A percentile compares a stretch with the other conserved stretches of the same genome.
These are phyloP conservation scores for Pseudohalonectria lignicola DNA, from an alignment of 2,329 filamentous ascomycete species.

Conservation along the genomic window DNA sequence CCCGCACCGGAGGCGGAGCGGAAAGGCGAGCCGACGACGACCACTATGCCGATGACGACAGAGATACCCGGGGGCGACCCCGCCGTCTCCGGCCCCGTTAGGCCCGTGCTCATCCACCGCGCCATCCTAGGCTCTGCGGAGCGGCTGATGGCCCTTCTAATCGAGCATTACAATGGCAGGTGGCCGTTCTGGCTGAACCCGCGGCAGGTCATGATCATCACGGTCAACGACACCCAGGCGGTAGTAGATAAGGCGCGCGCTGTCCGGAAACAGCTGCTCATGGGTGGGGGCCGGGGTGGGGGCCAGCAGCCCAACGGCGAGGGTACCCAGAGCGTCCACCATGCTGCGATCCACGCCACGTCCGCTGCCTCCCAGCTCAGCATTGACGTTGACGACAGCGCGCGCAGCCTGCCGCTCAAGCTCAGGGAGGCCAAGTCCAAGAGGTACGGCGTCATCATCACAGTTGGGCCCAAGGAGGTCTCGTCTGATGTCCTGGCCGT, in stretches of 20 bases:
- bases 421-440: conserved; percentile 59
- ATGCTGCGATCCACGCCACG: no score
- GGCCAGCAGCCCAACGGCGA: conserved; percentile 25
- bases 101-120: conserved; percentile 73
- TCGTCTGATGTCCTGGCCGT: conserved; percentile 43
- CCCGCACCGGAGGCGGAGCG: conserved; percentile 53
- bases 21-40: conserved; percentile 36
- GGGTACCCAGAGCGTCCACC: no score
- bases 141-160: conserved; percentile 72
- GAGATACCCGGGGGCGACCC: conserved; percentile 19
- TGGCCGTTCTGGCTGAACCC: conserved; percentile 90
- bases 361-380: conserved; percentile 45
- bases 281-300: conserved; percentile 22
- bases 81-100: conserved; percentile 45
- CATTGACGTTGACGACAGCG: conserved; percentile 59
- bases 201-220: conserved; percentile 63
- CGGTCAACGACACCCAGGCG: conserved; percentile 51
- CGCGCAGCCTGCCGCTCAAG: conserved; percentile 55
- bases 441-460: conserved; percentile 63
- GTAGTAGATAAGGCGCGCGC: conserved; percentile 38
- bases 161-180: conserved; percentile 68
- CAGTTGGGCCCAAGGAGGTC: conserved; percentile 59
- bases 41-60: conserved; percentile 31
- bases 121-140: conserved; percentile 79
- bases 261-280: conserved; percentile 33